Base-by-base conservation (phyloP, 2,329 filamentous ascomycete species). In the Penicillium hordei region DNA sequence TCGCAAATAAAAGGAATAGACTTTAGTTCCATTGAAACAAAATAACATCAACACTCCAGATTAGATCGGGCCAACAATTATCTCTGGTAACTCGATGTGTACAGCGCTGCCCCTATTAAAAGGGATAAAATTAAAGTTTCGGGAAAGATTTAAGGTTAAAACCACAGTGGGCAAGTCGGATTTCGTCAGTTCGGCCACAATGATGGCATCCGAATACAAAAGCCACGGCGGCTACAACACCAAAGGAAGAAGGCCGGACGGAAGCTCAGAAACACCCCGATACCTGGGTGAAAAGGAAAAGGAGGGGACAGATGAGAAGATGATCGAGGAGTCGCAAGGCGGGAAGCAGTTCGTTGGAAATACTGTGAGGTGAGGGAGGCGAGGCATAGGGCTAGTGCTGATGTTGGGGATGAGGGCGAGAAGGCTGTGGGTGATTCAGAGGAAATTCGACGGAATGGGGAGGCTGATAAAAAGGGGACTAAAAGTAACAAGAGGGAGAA, bases 301-400 rank as follows among this genome's bases (percentile, higher is more conserved):
- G 78, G 78, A 81, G 69, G 81, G 78, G 0, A 81, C 80, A 57
- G 78, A 81, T 42, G 77, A 80, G 60, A 73, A 25, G 77, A 79
- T 10, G n/a, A n/a, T n/a, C n/a, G 40, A 65, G n/a, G 65, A 45
- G 3, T 65, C 62, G 68, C 76, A 76, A 60, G 59, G 78, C 52
- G 77, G 78, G 12, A 76, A 76, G 61, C 78, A 79, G 58, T 72
- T 73, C 67, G 78, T 80, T 29, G 66, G 61, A 1, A 81, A 81
- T 64, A 79, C 78, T 1, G 58, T 60, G 72, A 72, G 57, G 78
- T 78, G 5, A 80, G 76, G 64, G 61, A 72, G 50, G 71, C 69
- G 7, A 69, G 78, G 39, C 70, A 73, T 60, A 68, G 76, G 40
- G 76, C 71, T 5, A 75, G 69, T 55, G 65, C 71, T 27, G 66